A percentile compares a stretch with the other conserved stretches of the same genome.
Evolutionary conservation across 495 filamentous ascomycete species (phyloP).

Genomic region (Penicillium cinerascens): DNA sequence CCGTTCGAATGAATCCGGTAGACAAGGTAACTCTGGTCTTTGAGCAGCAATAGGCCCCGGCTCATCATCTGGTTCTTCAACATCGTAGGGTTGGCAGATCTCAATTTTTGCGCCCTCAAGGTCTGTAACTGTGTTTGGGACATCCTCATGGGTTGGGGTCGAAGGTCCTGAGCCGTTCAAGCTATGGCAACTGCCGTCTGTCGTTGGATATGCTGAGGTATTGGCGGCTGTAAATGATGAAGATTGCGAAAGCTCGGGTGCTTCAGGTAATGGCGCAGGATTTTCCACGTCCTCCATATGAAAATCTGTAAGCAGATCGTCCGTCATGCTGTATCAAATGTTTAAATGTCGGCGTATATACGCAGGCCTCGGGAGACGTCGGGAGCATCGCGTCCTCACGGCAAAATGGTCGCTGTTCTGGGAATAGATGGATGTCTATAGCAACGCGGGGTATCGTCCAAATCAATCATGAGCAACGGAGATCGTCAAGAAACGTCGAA

Average conservation of each 20-base stretch:
- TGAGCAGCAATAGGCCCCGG: constrained; percentile 2
- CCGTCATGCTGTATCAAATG: not conserved
- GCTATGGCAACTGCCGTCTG: constrained; percentile 15
- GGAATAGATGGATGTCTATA: not conserved
- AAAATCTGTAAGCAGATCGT: not conserved
- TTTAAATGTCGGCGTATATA: not conserved
- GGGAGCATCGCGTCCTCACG: not conserved
- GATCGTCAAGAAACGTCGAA: not conserved
- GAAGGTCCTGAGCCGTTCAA: constrained; percentile 14
- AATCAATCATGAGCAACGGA: not conserved
- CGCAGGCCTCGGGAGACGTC: not conserved
- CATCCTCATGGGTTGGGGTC: constrained; percentile 8
- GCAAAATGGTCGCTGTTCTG: not conserved
- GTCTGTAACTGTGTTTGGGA: not conserved
- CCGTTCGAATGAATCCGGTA: constrained; percentile 20
- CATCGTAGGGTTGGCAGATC: constrained; percentile 38
- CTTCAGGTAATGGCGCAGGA: not conserved
- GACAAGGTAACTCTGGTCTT: constrained; percentile 7
- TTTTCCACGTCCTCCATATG: not conserved
- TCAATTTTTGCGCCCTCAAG: constrained; percentile 5
- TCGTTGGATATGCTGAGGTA: not conserved
- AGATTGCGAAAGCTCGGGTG: not conserved
- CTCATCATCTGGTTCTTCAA: constrained; percentile 45
- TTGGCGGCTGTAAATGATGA: not conserved
- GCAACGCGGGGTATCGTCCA: not conserved